Base-by-base conservation (phyloP, 768 basidiomycete genomes). In the Vararia minispora region DNA sequence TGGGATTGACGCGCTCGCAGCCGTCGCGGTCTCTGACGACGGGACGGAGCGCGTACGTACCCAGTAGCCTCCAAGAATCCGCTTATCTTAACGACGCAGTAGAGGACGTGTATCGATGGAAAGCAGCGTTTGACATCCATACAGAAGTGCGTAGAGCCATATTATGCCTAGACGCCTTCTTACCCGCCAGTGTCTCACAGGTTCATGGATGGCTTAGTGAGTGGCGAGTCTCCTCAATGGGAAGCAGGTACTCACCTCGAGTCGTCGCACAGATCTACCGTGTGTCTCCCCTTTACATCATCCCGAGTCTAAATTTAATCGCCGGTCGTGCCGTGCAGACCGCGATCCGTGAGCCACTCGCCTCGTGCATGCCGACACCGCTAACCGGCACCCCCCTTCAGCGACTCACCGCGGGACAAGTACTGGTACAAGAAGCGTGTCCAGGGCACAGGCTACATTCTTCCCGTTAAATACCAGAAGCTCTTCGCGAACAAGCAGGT, bases 101-200 rank as follows among this genome's bases (percentile, higher is more conserved):
- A n/a, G n/a, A n/a, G n/a, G n/a, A n/a, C n/a, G n/a, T 81, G 79
- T 43, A 78, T 80, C 11, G 81, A 82, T 44, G 79, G 79, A n/a
- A 82, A 82, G 51, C 79, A 82, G 45, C 64, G 80, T 23, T 52
- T 82, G 43, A 79, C 80, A 0, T 79, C 79, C 0, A 71, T 82
- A 20, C 63, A 66, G 44, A 64, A 67, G 79, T 80, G 46, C 39
- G 43, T 30, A 24, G 24, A 4, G 28, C 28, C 13, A 49, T 41
- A 16, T 37, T 23, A 28, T 33, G 6, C 10, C 9, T 26, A 29
- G 17, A 35, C 28, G 7, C 21, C 8, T 5, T n/a, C n/a, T 5
- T 42, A 28, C 5, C 12, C 21, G 22, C 28, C 6, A 29, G 18
- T 35, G 10, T 10, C 12, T 35, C 9, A 8, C 41, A 78, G 76